Percentiles rank a stretch among this genome's conserved stretches.
These are phyloP conservation scores for Asclepias syriaca DNA, from an alignment of 257 asterid genomes.

Conservation along the genomic window DNA sequence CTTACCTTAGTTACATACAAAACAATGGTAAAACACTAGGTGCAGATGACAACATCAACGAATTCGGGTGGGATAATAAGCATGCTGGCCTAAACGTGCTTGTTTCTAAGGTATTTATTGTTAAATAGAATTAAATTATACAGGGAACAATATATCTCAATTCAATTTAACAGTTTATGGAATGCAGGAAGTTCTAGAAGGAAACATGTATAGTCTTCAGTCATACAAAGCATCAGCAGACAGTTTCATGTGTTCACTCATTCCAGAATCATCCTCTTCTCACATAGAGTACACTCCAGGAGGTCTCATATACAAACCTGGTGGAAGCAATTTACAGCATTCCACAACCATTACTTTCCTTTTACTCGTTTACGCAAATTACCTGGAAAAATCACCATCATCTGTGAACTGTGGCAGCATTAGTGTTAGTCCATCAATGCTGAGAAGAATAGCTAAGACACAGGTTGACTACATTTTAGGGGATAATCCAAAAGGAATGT, in stretches of 20 bases:
- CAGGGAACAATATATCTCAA: no score
- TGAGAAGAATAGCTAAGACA: conserved; percentile 59
- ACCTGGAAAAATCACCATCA: conserved; percentile 58
- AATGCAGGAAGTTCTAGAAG: conserved; percentile 76
- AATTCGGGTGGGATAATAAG: conserved; percentile 98
- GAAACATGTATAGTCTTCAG: conserved; percentile 47
- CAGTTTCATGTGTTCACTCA: conserved; percentile 83
- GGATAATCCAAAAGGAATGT: conserved; percentile 88
- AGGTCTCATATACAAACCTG: conserved; percentile 83
- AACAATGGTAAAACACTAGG: conserved; percentile 79
- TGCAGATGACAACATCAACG: conserved; percentile 78
- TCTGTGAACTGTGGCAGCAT: conserved; percentile 58
- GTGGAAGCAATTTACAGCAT: conserved; percentile 96
- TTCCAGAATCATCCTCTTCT: conserved; percentile 73
- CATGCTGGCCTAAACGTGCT: conserved; percentile 93
- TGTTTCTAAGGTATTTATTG: conserved; percentile 57
- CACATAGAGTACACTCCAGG: conserved; percentile 79
- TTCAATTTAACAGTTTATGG: no score
- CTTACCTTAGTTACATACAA: conserved; percentile 72
- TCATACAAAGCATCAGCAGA: conserved; percentile 92
- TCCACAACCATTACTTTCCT: conserved; percentile 77
- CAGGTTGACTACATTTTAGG: conserved; percentile 87
- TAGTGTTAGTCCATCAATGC: conserved; percentile 41
- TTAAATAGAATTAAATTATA: no score
- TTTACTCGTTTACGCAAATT: conserved; percentile 71